These are phyloP conservation scores for Mycena crocata DNA, from an alignment of 768 basidiomycete genomes.

Conservation along the genomic window DNA sequence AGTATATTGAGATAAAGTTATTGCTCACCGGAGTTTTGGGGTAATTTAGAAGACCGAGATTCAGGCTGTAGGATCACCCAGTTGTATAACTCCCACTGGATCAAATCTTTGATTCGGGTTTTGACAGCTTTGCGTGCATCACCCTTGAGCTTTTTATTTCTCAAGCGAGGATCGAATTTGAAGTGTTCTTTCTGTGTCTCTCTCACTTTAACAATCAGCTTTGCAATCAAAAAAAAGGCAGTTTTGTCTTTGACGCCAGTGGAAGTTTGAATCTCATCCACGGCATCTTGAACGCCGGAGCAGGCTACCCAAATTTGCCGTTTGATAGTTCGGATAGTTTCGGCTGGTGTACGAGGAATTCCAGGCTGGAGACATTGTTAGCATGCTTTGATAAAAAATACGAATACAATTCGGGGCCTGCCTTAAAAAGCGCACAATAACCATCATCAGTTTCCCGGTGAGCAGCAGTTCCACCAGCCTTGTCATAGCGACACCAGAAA, in stretches of 20 bases:
- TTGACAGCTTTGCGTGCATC: background rate
- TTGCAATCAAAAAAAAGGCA: slow-evolving; percentile 41
- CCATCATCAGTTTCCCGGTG: slow-evolving; percentile 34
- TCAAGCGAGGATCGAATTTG: background rate
- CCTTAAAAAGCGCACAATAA: slow-evolving; percentile 8
- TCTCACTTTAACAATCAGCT: background rate
- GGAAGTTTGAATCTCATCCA: slow-evolving; percentile 26
- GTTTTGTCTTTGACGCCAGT: slow-evolving; percentile 47
- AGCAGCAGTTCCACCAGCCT: slow-evolving; percentile 36
- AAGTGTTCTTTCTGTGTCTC: slow-evolving; percentile 3
- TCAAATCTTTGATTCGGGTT: slow-evolving; percentile 1
- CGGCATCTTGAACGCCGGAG: slow-evolving; percentile 23
- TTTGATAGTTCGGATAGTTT: background rate
- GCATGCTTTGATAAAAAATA: background rate
- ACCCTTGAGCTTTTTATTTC: slow-evolving; percentile 9
- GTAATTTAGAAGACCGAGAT: background rate
- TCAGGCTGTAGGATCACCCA: slow-evolving; percentile 15
- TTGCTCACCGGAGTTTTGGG: background rate
- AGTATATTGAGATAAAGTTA: background rate
- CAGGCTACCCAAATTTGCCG: slow-evolving; percentile 31
- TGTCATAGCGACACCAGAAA: slow-evolving; percentile 39
- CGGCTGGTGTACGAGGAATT: background rate
- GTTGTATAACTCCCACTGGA: slow-evolving; percentile 12
- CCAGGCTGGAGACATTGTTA: background rate
- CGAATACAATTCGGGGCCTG: background rate